Percentiles rank a stretch among this genome's conserved stretches.
Conservation (phyloP, 345 rosid genomes). For the Linum usitatissimum region DNA sequence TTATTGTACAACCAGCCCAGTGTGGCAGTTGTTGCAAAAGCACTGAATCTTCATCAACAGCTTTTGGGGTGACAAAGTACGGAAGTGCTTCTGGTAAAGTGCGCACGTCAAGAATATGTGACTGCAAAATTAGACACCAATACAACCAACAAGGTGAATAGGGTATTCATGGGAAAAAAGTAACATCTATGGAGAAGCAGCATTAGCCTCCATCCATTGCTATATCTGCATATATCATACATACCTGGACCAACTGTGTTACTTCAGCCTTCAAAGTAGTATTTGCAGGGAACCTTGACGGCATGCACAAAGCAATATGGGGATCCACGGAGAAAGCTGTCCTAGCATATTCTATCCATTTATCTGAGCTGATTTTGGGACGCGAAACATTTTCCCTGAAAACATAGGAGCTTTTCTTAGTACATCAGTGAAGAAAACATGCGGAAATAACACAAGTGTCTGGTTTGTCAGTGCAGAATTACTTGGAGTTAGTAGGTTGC, state of each 20-base stretch:
- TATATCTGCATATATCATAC: background rate
- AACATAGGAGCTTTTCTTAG: background rate
- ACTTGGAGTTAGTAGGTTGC: slow-evolving; percentile 82
- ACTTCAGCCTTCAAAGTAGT: slow-evolving; percentile 64
- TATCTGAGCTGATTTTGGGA: slow-evolving; percentile 63
- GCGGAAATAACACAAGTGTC: background rate
- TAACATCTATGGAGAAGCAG: too few relatives aligned
- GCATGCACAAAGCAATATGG: slow-evolving; percentile 67
- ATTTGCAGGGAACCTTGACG: slow-evolving; percentile 75
- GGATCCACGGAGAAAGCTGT: slow-evolving; percentile 91
- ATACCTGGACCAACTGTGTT: slow-evolving; percentile 85
- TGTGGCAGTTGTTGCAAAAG: slow-evolving; percentile 98
- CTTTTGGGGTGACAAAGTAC: slow-evolving; percentile 85
- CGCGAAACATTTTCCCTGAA: slow-evolving; percentile 58
- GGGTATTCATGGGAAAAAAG: slow-evolving; percentile 6
- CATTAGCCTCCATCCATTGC: too few relatives aligned
- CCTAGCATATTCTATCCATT: slow-evolving; percentile 78
- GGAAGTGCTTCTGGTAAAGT: slow-evolving; percentile 95
- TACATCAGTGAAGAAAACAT: slow-evolving; percentile 1
- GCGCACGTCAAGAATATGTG: slow-evolving; percentile 62
- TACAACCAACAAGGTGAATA: slow-evolving; percentile 11
- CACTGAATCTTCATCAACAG: slow-evolving; percentile 84
- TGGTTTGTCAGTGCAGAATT: slow-evolving; percentile 15
- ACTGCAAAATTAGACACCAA: slow-evolving; percentile 36
- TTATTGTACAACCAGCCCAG: slow-evolving; percentile 98